Conservation (phyloP, 352 stramenopile genomes). For the Phytophthora constricta region DNA sequence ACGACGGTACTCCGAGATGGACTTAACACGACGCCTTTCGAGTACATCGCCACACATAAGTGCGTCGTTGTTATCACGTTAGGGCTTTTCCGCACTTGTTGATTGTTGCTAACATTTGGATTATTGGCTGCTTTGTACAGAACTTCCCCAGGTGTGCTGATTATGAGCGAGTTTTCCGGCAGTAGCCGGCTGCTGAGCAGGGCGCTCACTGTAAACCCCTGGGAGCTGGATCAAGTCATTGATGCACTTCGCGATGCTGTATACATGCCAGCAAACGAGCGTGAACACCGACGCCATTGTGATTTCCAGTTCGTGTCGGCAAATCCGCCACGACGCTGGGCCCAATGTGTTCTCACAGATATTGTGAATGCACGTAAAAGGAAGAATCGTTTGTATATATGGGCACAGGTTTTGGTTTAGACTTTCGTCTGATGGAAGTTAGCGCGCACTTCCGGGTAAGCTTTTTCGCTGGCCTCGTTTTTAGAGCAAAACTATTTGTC, state of each 20-base stretch:
- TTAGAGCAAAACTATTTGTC: background rate
- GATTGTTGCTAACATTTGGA: background rate
- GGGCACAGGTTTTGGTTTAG: slow-evolving; percentile 94
- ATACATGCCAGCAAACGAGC: slow-evolving; percentile 77
- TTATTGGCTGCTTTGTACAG: slow-evolving; percentile 22
- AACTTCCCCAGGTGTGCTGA: slow-evolving; percentile 86
- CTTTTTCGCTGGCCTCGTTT: background rate
- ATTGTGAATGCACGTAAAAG: slow-evolving; percentile 84
- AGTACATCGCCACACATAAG: slow-evolving; percentile 86
- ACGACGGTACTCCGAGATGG: slow-evolving; percentile 78
- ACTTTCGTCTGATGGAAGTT: slow-evolving; percentile 97
- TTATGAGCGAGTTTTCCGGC: slow-evolving; percentile 98
- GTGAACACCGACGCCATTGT: slow-evolving; percentile 74
- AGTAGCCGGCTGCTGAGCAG: slow-evolving; percentile 96
- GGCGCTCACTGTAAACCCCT: slow-evolving; percentile 97
- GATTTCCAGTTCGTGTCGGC: slow-evolving; percentile 81
- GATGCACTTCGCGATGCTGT: slow-evolving; percentile 73
- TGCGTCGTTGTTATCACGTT: slow-evolving; percentile 21
- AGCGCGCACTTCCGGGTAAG: slow-evolving; percentile 90
- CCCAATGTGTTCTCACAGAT: slow-evolving; percentile 74
- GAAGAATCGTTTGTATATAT: slow-evolving; percentile 86
- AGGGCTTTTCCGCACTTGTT: background rate
- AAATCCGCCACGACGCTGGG: slow-evolving; percentile 75
- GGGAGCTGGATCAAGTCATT: slow-evolving; percentile 91
- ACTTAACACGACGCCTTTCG: slow-evolving; percentile 83